phyloP scores from a whole-genome alignment of 768 basidiomycete genomes.

The Gloeostereum incarnatum region DNA sequence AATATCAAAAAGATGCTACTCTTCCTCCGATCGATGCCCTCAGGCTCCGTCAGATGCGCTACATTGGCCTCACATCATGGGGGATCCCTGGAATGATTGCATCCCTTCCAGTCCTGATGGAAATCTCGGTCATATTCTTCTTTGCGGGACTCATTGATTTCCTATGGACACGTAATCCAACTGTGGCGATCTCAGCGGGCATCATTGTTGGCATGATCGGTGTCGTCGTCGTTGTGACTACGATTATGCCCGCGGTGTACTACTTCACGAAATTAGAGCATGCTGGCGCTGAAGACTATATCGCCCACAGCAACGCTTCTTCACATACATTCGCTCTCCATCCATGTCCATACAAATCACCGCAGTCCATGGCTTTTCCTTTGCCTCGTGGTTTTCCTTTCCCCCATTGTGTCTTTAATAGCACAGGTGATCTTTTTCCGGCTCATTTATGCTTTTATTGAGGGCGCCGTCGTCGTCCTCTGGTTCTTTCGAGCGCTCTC shows the following conservation, averaged over 20 bases:
- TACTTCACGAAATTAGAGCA: too few relatives aligned
- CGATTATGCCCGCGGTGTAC: conserved; percentile 15
- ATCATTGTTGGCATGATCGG: conserved; percentile 12
- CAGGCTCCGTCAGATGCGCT: conserved; percentile 17
- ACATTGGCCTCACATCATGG: conserved; percentile 19
- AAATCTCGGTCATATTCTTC: conserved; percentile 20
- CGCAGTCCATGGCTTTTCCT: conserved; percentile 17
- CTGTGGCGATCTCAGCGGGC: conserved; percentile 12
- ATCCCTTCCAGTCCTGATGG: conserved; percentile 18
- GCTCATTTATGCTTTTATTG: too few relatives aligned
- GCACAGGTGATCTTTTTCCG: too few relatives aligned
- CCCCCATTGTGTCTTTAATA: background rate
- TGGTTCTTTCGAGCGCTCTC: too few relatives aligned
- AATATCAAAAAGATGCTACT: conserved; percentile 13
- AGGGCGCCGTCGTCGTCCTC: too few relatives aligned
- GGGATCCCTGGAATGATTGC: conserved; percentile 17
- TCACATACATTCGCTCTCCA: background rate
- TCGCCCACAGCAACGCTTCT: too few relatives aligned
- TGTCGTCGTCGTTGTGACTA: conserved; percentile 13
- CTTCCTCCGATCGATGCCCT: conserved; percentile 12
- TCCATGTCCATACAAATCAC: conserved; percentile 18
- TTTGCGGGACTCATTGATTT: conserved; percentile 18
- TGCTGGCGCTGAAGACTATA: too few relatives aligned
- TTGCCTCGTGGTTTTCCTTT: conserved; percentile 3
- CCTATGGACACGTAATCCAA: conserved; percentile 14